Conservation (phyloP, 495 filamentous ascomycete genomes). For the Platismatia glauca region DNA sequence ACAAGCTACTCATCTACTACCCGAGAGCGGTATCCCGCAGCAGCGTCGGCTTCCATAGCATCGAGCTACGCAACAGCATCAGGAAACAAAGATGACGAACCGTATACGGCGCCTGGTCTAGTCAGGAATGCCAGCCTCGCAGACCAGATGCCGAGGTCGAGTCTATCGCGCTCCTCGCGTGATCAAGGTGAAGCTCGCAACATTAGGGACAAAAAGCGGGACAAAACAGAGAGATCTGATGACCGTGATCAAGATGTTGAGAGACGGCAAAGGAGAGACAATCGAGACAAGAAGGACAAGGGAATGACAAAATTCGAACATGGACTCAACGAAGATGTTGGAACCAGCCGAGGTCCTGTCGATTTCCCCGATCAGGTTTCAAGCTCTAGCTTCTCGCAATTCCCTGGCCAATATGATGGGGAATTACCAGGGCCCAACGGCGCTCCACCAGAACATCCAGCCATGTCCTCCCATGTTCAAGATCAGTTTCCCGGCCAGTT, state of each 20-base stretch:
- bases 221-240: conserved; percentile 30
- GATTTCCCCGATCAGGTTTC: conserved; percentile 32
- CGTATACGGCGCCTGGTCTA: conserved; percentile 20
- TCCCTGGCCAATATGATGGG: conserved; percentile 35
- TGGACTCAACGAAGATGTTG: conserved; percentile 8
- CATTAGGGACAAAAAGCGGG: conserved; percentile 6
- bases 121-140: conserved; percentile 22
- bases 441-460: conserved; percentile 22
- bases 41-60: conserved; percentile 40
- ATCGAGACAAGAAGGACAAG: conserved; percentile 26
- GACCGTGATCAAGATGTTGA: conserved; percentile 31
- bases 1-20: conserved; percentile 30
- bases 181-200: conserved; percentile 15
- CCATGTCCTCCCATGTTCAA: conserved; percentile 44
- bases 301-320: conserved; percentile 11
- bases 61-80: conserved; percentile 48
- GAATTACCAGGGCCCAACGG: conserved; percentile 21
- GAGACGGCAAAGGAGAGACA: conserved; percentile 24
- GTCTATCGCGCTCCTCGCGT: conserved; percentile 16
- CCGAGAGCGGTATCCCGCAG: conserved; percentile 34
- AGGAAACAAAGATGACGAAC: conserved; percentile 28
- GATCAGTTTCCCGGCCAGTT: conserved; percentile 55
- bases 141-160: conserved; percentile 20
- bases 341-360: conserved; percentile 17
- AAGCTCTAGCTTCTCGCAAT: conserved; percentile 36